phyloP scores from a whole-genome alignment of 768 basidiomycete genomes.

The Amanita muscaria region DNA sequence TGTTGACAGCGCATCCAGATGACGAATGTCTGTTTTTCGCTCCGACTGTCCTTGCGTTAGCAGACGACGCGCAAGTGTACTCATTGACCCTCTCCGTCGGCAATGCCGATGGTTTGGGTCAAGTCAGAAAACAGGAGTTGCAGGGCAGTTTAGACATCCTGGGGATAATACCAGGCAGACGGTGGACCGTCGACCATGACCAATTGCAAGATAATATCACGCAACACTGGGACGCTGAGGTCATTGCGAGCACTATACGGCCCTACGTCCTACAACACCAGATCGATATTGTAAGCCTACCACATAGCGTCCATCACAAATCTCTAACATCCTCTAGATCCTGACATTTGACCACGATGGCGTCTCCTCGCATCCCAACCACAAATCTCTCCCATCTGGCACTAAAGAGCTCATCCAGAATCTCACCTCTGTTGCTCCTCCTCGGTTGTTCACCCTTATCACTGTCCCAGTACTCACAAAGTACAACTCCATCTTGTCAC shows the following conservation, averaged over 20 bases:
- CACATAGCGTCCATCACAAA: background rate
- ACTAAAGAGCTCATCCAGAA: conserved; percentile 34
- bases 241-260: conserved; percentile 49
- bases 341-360: conserved; percentile 77
- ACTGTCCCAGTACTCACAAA: conserved; percentile 50
- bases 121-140: conserved; percentile 50
- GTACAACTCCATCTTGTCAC: conserved; percentile 51
- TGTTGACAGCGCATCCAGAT: conserved; percentile 90
- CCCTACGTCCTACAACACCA: conserved; percentile 49
- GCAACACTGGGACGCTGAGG: conserved; percentile 47
- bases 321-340: conserved; percentile 37
- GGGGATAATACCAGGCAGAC: conserved; percentile 45
- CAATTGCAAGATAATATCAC: conserved; percentile 72
- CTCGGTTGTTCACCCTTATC: conserved; percentile 49
- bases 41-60: conserved; percentile 63
- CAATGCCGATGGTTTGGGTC: conserved; percentile 71
- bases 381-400: conserved; percentile 59
- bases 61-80: conserved; percentile 19
- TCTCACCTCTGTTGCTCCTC: conserved; percentile 16
- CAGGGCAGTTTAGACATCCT: conserved; percentile 55
- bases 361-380: conserved; percentile 83
- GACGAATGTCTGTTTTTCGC: conserved; percentile 94
- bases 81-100: conserved; percentile 74
- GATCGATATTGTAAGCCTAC: conserved; percentile 50
- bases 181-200: conserved; percentile 58